A percentile compares a stretch with the other conserved stretches of the same genome.
Conservation (phyloP, 2,329 filamentous ascomycete genomes). For the Venturia pyrina region DNA sequence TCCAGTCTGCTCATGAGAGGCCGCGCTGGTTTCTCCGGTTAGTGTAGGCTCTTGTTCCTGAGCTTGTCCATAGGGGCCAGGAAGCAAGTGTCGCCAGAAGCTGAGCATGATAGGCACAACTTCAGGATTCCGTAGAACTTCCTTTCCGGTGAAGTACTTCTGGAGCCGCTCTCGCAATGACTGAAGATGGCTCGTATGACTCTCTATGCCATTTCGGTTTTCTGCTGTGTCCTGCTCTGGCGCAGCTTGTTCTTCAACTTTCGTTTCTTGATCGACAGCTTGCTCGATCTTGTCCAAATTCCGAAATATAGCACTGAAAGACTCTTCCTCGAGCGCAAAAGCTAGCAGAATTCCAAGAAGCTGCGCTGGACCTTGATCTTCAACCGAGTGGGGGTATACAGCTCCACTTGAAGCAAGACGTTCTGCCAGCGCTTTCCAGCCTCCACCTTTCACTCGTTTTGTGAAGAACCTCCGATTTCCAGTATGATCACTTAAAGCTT, state of each 20-base stretch:
- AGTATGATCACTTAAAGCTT: slow-evolving; percentile 64
- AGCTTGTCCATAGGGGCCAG: slow-evolving; percentile 13
- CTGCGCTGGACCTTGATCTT: slow-evolving; percentile 47
- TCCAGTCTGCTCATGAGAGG: slow-evolving; percentile 20
- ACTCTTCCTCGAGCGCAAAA: slow-evolving; percentile 70
- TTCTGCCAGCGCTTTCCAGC: slow-evolving; percentile 69
- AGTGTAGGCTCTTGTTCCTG: neutral
- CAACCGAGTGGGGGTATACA: slow-evolving; percentile 22
- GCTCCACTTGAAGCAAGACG: slow-evolving; percentile 57
- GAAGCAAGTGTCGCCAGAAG: slow-evolving; percentile 28
- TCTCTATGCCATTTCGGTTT: neutral
- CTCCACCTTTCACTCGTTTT: slow-evolving; percentile 62
- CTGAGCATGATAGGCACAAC: slow-evolving; percentile 29
- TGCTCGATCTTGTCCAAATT: slow-evolving; percentile 21
- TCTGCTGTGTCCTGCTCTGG: neutral
- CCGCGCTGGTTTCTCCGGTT: neutral
- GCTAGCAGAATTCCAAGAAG: slow-evolving; percentile 75
- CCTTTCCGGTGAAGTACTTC: slow-evolving; percentile 26
- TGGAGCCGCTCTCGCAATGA: neutral
- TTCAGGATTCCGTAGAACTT: slow-evolving; percentile 30
- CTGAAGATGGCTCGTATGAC: neutral
- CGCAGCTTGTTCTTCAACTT: slow-evolving; percentile 13
- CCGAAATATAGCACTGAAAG: slow-evolving; percentile 57
- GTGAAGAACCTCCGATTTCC: slow-evolving; percentile 86
- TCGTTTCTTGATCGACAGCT: neutral